Base-by-base conservation (phyloP, 495 filamentous ascomycete species). In the Aspergillus campestris region DNA sequence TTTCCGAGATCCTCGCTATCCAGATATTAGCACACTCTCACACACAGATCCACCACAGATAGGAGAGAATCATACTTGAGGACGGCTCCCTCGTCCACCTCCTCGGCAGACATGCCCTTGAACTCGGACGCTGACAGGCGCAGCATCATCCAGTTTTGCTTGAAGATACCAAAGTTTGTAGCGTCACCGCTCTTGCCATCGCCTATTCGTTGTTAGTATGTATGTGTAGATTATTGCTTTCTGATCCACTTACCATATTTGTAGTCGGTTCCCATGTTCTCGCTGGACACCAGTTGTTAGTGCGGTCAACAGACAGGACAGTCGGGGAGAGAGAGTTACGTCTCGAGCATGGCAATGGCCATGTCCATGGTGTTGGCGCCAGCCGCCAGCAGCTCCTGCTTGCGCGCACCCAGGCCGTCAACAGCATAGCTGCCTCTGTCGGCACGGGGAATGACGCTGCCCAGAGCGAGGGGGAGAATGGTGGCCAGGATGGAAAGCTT, bases 321-420 rank as follows among this genome's bases (percentile, higher is more conserved):
- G 9, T 31, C 3, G 8, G 4, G 10, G 24, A 42, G 35, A 8
- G 13, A 12, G 24, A 40, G 51, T 52, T 2, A 55, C 53, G 61
- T 71, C 51, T 71, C 66, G 34, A 71, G 47, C 66, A 69, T 69
- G 27, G 67, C 66, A 52, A 69, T 69, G 0, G 67, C 64, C 7
- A 71, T 30, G 31, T 71, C 66, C 18, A 56, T 54, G 29, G 64
- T 63, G 48, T 52, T 64, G 3, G 66, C 67, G 30, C 66, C 67
- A 7, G 64, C 61, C 15, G 24, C 42, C 6, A 47, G 7, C 8
- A 71, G 42, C 1, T 47, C 60, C 38, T 63, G 49, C 58, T 70
- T 70, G 15, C 62, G 62, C 13, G 45, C 27, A 8, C 66, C 64
- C 10, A 70, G 54, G 0, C 66, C 64, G 39, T 51, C 8, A 40